Percentiles rank a stretch among this genome's conserved stretches.
Conservation (phyloP, 768 basidiomycete genomes). For the Mycena alexandri region DNA sequence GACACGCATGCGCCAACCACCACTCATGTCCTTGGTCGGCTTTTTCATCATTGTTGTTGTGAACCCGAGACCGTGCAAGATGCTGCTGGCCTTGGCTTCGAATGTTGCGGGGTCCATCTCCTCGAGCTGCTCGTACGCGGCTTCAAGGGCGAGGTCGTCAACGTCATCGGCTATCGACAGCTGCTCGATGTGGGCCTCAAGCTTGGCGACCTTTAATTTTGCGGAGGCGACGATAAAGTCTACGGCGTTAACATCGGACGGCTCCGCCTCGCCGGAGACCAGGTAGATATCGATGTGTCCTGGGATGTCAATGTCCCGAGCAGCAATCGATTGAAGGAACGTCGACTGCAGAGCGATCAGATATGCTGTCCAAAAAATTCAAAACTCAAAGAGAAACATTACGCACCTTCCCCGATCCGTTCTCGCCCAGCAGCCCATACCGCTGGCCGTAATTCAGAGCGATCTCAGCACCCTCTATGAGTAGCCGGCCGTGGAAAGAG, state of each 20-base stretch:
- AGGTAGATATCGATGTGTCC: slow-evolving; percentile 98
- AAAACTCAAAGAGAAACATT: slow-evolving; percentile 6
- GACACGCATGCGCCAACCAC: slow-evolving; percentile 99
- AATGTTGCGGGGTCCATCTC: slow-evolving; percentile 97
- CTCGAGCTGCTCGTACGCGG: slow-evolving; percentile 95
- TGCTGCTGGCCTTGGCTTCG: slow-evolving; percentile 94
- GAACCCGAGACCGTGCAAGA: slow-evolving; percentile 98
- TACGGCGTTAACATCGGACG: slow-evolving; percentile 94
- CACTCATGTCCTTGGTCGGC: slow-evolving; percentile 98
- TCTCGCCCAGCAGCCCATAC: slow-evolving; percentile 96
- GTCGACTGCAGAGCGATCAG: slow-evolving; percentile 74
- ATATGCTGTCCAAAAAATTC: too few relatives aligned
- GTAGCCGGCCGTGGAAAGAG: slow-evolving; percentile 95
- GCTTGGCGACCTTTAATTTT: slow-evolving; percentile 89
- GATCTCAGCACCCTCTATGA: slow-evolving; percentile 76
- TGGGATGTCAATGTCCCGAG: slow-evolving; percentile 95
- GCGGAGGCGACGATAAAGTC: slow-evolving; percentile 97
- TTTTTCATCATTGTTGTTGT: slow-evolving; percentile 91
- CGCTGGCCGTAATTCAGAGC: slow-evolving; percentile 91
- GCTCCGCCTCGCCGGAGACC: slow-evolving; percentile 95
- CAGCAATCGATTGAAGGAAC: slow-evolving; percentile 94
- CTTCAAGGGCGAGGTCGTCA: slow-evolving; percentile 89
- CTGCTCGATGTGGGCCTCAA: slow-evolving; percentile 95
- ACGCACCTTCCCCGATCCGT: slow-evolving; percentile 97
- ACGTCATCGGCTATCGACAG: slow-evolving; percentile 90